Conservation (phyloP, 495 filamentous ascomycete genomes). For the Apodospora peruviana region DNA sequence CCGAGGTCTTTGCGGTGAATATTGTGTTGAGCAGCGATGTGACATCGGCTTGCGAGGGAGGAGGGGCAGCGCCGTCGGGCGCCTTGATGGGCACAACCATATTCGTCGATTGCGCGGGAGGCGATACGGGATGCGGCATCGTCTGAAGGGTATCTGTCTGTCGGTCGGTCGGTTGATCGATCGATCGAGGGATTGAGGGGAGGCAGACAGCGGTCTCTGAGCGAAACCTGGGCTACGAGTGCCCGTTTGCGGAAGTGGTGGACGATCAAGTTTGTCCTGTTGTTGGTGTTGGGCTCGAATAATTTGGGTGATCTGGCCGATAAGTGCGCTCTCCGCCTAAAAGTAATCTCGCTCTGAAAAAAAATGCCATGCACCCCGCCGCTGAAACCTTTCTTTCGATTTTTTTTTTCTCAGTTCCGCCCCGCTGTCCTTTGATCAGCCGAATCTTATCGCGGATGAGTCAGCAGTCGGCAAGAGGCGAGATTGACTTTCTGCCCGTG, state of each 20-base stretch:
- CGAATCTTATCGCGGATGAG: constrained; percentile 1
- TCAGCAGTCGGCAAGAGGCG: not conserved
- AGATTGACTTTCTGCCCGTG: too few species aligned
- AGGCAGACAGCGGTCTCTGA: not conserved
- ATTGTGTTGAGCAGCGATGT: constrained; percentile 64
- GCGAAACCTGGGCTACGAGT: constrained; percentile 5
- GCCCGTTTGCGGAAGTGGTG: not conserved
- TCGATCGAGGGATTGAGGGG: not conserved
- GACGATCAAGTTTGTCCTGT: not conserved
- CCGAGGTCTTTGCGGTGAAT: constrained; percentile 76
- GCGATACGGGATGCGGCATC: constrained; percentile 20
- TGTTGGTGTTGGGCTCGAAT: not conserved
- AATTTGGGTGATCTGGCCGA: not conserved
- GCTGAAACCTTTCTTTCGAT: not conserved
- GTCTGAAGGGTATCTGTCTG: not conserved
- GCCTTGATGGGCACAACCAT: constrained; percentile 30
- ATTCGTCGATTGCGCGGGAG: constrained; percentile 7
- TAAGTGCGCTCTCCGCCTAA: not conserved
- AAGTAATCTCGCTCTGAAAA: not conserved
- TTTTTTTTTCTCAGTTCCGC: not conserved
- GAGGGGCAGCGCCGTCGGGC: constrained; percentile 35
- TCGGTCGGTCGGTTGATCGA: not conserved
- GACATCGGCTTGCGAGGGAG: constrained; percentile 69
- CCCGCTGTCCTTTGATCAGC: not conserved
- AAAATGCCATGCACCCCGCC: not conserved